Conservation (phyloP, 192 early-diverging fungal genomes). For the Podila horticola region DNA sequence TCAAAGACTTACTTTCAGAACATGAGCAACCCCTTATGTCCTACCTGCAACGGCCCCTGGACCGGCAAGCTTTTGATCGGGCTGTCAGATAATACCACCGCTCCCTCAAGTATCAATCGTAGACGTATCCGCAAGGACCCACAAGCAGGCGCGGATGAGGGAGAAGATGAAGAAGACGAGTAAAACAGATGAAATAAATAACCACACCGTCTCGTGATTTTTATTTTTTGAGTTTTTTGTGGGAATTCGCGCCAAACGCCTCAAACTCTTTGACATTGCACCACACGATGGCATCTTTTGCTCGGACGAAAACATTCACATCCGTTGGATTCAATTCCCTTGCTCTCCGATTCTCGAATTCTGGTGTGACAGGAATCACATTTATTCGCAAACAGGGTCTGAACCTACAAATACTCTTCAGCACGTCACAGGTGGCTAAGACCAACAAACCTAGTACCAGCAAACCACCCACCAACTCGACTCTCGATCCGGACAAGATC, state of each 20-base stretch:
- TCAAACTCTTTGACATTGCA: too few species aligned
- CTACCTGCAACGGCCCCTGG: conserved; percentile 34
- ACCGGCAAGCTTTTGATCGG: conserved; percentile 31
- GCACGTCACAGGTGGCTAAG: background rate
- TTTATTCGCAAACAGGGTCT: too few species aligned
- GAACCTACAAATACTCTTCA: background rate
- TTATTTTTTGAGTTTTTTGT: too few species aligned
- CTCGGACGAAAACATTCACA: too few species aligned
- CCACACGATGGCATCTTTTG: too few species aligned
- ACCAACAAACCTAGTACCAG: background rate
- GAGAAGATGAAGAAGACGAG: background rate
- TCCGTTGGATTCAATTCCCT: too few species aligned
- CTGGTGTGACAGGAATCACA: too few species aligned
- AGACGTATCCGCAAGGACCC: background rate
- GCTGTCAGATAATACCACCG: conserved; percentile 20
- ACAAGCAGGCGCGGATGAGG: background rate
- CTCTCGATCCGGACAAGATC: conserved; percentile 54
- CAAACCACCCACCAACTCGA: background rate
- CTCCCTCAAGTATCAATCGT: conserved; percentile 20
- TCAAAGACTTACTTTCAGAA: conserved; percentile 56
- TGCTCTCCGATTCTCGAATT: too few species aligned
- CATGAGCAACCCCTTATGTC: conserved; percentile 32
- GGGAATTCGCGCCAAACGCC: too few species aligned
- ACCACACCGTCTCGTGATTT: too few species aligned
- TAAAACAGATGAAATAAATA: background rate